Conservation (phyloP, 768 basidiomycete species). For the Tulasnella sp. region DNA sequence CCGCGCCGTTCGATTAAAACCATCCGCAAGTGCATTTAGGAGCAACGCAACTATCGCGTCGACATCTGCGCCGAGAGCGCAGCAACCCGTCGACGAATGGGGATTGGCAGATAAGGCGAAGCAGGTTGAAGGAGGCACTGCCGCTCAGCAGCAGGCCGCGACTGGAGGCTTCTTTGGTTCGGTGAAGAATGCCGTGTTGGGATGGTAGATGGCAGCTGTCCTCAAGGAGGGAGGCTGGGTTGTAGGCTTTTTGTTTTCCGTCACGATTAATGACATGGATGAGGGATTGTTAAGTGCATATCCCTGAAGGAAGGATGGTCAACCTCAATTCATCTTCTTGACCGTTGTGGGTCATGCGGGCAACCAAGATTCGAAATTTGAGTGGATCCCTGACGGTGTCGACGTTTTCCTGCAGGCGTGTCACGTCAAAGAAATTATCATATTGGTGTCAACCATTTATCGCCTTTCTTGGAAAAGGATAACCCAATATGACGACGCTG, state of each 20-base stretch:
- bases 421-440: too few species aligned
- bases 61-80: background rate
- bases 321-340: too few species aligned
- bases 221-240: background rate
- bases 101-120: background rate
- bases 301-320: too few species aligned
- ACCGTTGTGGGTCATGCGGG: too few species aligned
- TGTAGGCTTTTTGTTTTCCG: background rate
- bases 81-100: constrained; percentile 5
- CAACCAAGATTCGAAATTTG: too few species aligned
- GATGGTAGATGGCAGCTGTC: background rate
- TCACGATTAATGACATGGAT: background rate
- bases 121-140: background rate
- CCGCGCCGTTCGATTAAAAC: constrained; percentile 6
- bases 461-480: background rate
- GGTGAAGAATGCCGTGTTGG: background rate
- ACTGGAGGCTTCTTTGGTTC: background rate
- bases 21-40: constrained; percentile 11
- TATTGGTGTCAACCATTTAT: too few species aligned
- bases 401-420: too few species aligned
- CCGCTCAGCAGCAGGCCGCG: background rate
- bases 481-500: background rate
- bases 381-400: too few species aligned
- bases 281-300: too few species aligned
- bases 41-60: background rate